Evolutionary conservation across 164 flowering plant genomes (phyloP), one percentile per base, ranked within the genome.

Genomic region (Stephania cephalantha): DNA sequence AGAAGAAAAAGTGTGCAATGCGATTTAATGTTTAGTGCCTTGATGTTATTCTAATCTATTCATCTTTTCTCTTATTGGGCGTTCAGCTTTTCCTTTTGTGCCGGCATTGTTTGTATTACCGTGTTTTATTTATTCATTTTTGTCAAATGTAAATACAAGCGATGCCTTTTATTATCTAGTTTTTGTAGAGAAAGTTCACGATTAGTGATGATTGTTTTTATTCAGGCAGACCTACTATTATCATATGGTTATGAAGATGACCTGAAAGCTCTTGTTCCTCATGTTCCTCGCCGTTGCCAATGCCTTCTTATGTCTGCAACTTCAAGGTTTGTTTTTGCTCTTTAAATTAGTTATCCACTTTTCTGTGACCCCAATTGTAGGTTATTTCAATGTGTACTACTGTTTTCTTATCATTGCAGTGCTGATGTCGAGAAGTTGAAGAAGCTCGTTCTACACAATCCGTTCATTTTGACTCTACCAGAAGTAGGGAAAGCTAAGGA

Each of bases 261-360:
- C 83, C 68, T 96, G 46, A 92, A 88, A 84, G 84, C 90, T 63
- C 87, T 94, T 71, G 85, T 88, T 6, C 80, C 90, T 76, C 88
- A 90, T 79, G 76, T 94, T 68, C 94, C 99, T 63, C 88, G 88
- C 66, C 87, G 90, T 66, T 96, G 99, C 79, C 99, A 96, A 69
- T 89, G 97, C 79, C 95, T 96, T 83, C 93, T 96, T 30, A 91
- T 96, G 98, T 96, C 98, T 79, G 98, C 99, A 30, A 94, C 98
- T 9, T 85, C 92, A 79, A 94, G 99, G 99, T 91, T 11, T 79
- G 80, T 78, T 71, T n/a, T 73, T 71, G 42, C 13, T 29, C 2
- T 35, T 35, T 35, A 35, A 35, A 35, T 35, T 35, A 35, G 42
- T 35, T 35, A 50, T 73, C 69, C 76, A 42, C 63, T 48, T 80